Conservation (phyloP, 495 filamentous ascomycete genomes). For the Penicillium tannophilum region DNA sequence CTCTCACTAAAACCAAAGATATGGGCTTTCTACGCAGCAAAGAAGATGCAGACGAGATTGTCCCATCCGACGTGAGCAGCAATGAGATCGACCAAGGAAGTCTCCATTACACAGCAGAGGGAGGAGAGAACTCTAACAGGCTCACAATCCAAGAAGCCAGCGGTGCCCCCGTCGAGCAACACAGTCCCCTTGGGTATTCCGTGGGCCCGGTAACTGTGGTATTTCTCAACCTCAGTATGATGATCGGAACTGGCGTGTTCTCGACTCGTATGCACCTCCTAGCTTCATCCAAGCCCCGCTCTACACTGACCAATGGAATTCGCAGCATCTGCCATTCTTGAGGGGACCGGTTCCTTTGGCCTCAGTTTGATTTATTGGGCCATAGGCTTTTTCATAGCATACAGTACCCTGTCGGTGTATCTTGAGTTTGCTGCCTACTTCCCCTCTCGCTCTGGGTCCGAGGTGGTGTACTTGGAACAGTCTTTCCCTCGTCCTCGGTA, state of each 20-base stretch:
- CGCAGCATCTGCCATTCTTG: conserved; percentile 56
- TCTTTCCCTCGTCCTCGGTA: conserved; percentile 62
- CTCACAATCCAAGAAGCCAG: conserved; percentile 63
- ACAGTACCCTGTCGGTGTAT: conserved; percentile 54
- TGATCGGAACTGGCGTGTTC: conserved; percentile 69
- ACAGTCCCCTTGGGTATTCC: conserved; percentile 61
- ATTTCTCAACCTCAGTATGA: conserved; percentile 62
- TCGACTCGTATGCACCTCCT: conserved; percentile 55
- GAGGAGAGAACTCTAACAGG: conserved; percentile 56
- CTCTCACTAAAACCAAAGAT: neutral
- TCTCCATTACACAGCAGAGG: conserved; percentile 52
- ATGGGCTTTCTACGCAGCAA: neutral
- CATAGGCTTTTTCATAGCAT: conserved; percentile 56
- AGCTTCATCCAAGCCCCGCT: neutral
- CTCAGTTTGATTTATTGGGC: conserved; percentile 63
- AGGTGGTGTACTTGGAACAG: conserved; percentile 69
- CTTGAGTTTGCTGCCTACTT: conserved; percentile 64
- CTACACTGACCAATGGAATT: neutral
- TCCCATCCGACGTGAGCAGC: neutral
- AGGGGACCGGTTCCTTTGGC: conserved; percentile 59
- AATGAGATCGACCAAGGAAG: conserved; percentile 35
- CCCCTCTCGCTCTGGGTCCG: conserved; percentile 64
- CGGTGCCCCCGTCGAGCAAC: conserved; percentile 62
- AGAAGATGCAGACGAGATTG: neutral
- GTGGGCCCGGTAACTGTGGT: conserved; percentile 59